A percentile compares a stretch with the other conserved stretches of the same genome.
These are phyloP conservation scores for Phycomyces blakesleeanus DNA, from an alignment of 192 early-diverging fungal species.

Conservation along the genomic window DNA sequence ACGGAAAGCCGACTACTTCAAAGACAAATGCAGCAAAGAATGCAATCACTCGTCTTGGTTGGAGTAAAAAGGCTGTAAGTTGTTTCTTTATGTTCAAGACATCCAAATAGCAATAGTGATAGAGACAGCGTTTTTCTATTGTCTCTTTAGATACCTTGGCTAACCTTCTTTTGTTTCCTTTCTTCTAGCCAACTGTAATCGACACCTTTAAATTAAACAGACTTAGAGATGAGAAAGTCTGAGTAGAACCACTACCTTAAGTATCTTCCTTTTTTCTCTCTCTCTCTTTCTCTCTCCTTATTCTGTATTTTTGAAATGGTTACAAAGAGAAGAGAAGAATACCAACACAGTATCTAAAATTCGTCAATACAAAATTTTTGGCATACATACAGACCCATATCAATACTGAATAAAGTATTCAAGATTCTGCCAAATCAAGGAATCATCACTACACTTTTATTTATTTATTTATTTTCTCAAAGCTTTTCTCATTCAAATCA, in stretches of 20 bases:
- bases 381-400: too few relatives aligned
- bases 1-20: slow-evolving; percentile 6
- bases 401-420: too few relatives aligned
- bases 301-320: too few relatives aligned
- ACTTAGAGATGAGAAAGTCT: neutral
- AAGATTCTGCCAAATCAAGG: too few relatives aligned
- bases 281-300: neutral
- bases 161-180: neutral
- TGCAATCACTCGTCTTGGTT: slow-evolving; percentile 34
- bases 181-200: slow-evolving; percentile 19
- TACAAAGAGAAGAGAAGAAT: too few relatives aligned
- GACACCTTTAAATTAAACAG: slow-evolving; percentile 21
- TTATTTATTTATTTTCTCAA: too few relatives aligned
- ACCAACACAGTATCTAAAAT: too few relatives aligned
- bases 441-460: too few relatives aligned
- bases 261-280: neutral
- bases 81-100: too few relatives aligned
- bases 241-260: neutral
- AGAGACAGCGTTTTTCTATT: too few relatives aligned
- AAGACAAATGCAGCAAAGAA: slow-evolving; percentile 29
- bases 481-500: too few relatives aligned
- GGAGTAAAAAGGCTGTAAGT: slow-evolving; percentile 34
- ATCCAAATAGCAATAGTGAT: neutral
- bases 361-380: too few relatives aligned
- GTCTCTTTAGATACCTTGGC: neutral